These are phyloP conservation scores for Trapa incisa DNA, from an alignment of 345 rosid species.

Conservation along the genomic window DNA sequence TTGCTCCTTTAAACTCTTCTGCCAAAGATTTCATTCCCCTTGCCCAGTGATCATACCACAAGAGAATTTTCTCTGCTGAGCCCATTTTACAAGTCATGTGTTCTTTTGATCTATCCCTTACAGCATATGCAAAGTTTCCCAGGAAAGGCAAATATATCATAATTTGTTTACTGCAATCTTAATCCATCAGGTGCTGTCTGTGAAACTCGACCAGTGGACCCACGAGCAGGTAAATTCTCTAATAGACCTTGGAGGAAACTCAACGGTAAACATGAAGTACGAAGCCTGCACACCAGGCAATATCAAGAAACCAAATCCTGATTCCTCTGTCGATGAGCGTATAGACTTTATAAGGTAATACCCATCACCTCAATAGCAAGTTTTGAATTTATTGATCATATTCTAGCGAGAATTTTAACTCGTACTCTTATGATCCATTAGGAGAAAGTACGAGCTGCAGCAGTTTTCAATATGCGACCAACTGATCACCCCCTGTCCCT, in stretches of 20 bases:
- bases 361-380: no score
- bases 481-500: not conserved
- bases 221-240: conserved; percentile 71
- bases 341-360: conserved; percentile 54
- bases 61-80: no score
- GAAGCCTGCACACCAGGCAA: conserved; percentile 64
- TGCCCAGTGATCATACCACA: no score
- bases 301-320: conserved; percentile 56
- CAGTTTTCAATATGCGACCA: not conserved
- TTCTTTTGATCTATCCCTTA: no score
- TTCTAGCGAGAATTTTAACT: no score
- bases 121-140: no score
- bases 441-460: not conserved
- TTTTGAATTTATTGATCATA: no score
- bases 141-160: no score
- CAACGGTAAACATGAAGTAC: conserved; percentile 46
- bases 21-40: no score
- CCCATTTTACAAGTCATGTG: no score
- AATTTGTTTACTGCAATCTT: not conserved
- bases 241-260: conserved; percentile 68
- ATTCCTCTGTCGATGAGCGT: conserved; percentile 71
- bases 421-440: no score
- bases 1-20: no score
- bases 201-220: conserved; percentile 92
- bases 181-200: conserved; percentile 56